phyloP scores from a whole-genome alignment of 2,329 filamentous ascomycete genomes.

The Epichloe sp. region DNA sequence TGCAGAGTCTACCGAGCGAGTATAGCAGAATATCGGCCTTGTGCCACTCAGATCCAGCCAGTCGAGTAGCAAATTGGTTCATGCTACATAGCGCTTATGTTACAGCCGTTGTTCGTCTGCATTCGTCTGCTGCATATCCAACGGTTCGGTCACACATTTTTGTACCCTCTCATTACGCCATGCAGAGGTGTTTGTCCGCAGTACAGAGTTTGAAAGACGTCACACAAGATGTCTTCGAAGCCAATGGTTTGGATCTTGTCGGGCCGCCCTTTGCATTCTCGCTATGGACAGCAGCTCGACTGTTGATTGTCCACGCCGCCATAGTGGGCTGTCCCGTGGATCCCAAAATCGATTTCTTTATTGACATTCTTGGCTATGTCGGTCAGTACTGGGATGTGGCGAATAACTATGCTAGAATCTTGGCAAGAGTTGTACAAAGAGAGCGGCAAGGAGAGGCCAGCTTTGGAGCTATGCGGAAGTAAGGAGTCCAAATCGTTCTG shows the following conservation, averaged over 20 bases:
- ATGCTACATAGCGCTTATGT: constrained; percentile 33
- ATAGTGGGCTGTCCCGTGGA: constrained; percentile 24
- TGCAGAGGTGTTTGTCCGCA: constrained; percentile 30
- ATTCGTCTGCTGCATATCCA: constrained; percentile 30
- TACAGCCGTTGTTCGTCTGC: constrained; percentile 29
- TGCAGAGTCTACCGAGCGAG: constrained; percentile 29
- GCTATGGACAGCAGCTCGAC: constrained; percentile 28
- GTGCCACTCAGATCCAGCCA: constrained; percentile 31
- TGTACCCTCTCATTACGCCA: constrained; percentile 29
- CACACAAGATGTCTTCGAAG: constrained; percentile 29
- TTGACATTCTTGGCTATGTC: constrained; percentile 27
- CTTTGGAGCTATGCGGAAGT: constrained; percentile 29
- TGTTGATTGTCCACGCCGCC: constrained; percentile 28
- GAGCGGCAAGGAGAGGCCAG: constrained; percentile 22
- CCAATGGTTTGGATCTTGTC: constrained; percentile 27
- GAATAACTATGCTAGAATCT: constrained; percentile 27
- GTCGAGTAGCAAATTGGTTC: constrained; percentile 33
- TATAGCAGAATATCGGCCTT: constrained; percentile 32
- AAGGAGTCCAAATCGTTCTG: constrained; percentile 4
- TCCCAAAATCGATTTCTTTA: constrained; percentile 28
- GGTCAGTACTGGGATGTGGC: constrained; percentile 32
- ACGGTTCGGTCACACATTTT: constrained; percentile 27
- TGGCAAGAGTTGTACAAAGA: constrained; percentile 25
- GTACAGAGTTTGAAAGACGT: constrained; percentile 31
- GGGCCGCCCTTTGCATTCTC: constrained; percentile 32